Evolutionary conservation across 345 rosid species (phyloP).

Genomic region (Populus deltoides): DNA sequence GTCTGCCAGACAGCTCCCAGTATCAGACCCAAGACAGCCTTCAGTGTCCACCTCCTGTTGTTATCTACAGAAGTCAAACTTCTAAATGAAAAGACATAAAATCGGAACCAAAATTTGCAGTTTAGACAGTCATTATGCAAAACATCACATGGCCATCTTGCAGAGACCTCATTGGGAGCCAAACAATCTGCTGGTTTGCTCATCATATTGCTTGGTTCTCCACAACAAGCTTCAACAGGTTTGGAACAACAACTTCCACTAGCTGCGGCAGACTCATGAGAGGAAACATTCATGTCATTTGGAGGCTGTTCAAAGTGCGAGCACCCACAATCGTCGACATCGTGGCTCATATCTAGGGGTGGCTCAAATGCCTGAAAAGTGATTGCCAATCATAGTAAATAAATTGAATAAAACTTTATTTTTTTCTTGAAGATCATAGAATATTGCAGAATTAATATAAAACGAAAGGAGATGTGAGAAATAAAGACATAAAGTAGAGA

Average conservation of each 20-base stretch:
- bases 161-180: slow-evolving; percentile 35
- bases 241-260: slow-evolving; percentile 40
- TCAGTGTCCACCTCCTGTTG: slow-evolving; percentile 58
- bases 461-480: not conserved
- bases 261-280: slow-evolving; percentile 39
- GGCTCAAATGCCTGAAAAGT: slow-evolving; percentile 88
- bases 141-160: slow-evolving; percentile 8
- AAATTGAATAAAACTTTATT: slow-evolving; percentile 1
- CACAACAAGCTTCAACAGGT: slow-evolving; percentile 18
- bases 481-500: not conserved
- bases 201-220: slow-evolving; percentile 27
- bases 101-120: slow-evolving; percentile 11
- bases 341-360: slow-evolving; percentile 92
- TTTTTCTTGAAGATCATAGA: not conserved
- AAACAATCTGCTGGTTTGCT: slow-evolving; percentile 22
- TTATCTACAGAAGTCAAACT: slow-evolving; percentile 47
- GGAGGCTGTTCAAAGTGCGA: slow-evolving; percentile 38
- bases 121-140: slow-evolving; percentile 6
- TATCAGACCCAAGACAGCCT: slow-evolving; percentile 28
- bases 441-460: not conserved
- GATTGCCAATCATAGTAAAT: slow-evolving; percentile 16
- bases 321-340: slow-evolving; percentile 48
- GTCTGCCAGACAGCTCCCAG: slow-evolving; percentile 24
- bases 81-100: slow-evolving; percentile 36
- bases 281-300: slow-evolving; percentile 41